These are phyloP conservation scores for Plantago coronopus DNA, from an alignment of 305 asterid genomes.

Conservation along the genomic window DNA sequence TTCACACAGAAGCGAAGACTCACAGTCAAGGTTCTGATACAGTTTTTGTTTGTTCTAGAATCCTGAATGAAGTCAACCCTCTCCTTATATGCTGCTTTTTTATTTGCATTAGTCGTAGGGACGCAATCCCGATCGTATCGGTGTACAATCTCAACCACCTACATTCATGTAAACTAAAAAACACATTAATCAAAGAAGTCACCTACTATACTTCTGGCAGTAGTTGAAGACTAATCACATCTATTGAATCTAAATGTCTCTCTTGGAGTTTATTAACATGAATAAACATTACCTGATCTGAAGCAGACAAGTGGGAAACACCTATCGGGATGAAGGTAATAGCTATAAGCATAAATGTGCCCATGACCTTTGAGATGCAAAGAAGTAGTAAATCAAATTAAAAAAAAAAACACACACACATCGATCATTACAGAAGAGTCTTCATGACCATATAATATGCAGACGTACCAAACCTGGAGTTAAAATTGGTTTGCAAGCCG, in stretches of 20 bases:
- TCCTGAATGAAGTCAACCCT: constrained; percentile 57
- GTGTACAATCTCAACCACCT: constrained; percentile 79
- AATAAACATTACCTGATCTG: constrained; percentile 44
- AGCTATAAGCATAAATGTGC: constrained; percentile 56
- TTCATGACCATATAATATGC: background rate
- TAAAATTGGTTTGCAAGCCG: constrained; percentile 93
- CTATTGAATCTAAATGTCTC: too few relatives aligned
- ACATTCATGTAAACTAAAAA: constrained; percentile 9
- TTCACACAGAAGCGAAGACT: constrained; percentile 14
- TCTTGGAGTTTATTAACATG: too few relatives aligned
- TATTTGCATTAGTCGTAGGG: constrained; percentile 32
- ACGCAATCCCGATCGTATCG: constrained; percentile 69
- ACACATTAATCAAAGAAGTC: background rate
- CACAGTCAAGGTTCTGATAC: constrained; percentile 42
- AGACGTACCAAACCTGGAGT: constrained; percentile 74
- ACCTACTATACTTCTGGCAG: background rate
- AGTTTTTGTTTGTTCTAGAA: constrained; percentile 40
- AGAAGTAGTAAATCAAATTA: background rate
- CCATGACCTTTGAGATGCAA: constrained; percentile 52
- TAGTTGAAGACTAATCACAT: background rate
- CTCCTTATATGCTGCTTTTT: constrained; percentile 28
- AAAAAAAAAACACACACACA: constrained; percentile 1
- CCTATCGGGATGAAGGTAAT: constrained; percentile 75
- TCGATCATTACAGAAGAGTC: background rate
- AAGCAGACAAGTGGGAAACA: constrained; percentile 65